Percentiles rank a stretch among this genome's conserved stretches.
Evolutionary conservation across 768 basidiomycete genomes (phyloP).

Genomic region (Leucosporidium creatinivorum): DNA sequence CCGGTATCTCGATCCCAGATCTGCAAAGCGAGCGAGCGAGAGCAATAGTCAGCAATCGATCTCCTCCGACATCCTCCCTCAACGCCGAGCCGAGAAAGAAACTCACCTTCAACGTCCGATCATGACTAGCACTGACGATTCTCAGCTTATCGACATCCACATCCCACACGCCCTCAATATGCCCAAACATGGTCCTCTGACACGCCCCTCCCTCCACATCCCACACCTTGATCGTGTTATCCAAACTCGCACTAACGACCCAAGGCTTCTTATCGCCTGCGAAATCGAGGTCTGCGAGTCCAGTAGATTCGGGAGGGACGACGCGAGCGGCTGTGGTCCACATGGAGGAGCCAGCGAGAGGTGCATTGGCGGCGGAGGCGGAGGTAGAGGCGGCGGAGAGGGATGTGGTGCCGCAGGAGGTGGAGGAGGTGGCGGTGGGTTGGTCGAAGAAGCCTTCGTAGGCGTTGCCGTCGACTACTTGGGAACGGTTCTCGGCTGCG

Average conservation of each 20-base stretch:
- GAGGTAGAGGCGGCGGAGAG: background rate
- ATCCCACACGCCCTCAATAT: conserved; percentile 97
- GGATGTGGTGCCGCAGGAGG: background rate
- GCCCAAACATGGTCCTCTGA: conserved; percentile 76
- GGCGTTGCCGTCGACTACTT: conserved; percentile 16
- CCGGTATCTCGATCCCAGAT: conserved; percentile 92
- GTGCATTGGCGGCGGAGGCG: conserved; percentile 12
- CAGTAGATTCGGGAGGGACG: background rate
- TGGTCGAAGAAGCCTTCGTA: conserved; percentile 26
- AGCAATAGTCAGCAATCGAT: conserved; percentile 16
- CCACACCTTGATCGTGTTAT: conserved; percentile 86
- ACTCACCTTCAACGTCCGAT: conserved; percentile 89
- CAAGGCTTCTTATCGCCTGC: conserved; percentile 51
- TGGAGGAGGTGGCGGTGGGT: background rate
- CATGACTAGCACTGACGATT: conserved; percentile 86
- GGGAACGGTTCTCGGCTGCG: conserved; percentile 14
- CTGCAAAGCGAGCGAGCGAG: conserved; percentile 44
- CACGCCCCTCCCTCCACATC: conserved; percentile 79
- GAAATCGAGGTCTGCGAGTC: conserved; percentile 31
- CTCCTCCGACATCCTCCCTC: background rate
- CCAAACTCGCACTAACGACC: conserved; percentile 49
- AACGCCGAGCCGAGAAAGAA: conserved; percentile 5
- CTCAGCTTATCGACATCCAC: conserved; percentile 80
- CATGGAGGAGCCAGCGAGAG: conserved; percentile 2
- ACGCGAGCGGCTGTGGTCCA: background rate